These are phyloP conservation scores for Fomitopsis pulvina DNA, from an alignment of 768 basidiomycete species.

Conservation along the genomic window DNA sequence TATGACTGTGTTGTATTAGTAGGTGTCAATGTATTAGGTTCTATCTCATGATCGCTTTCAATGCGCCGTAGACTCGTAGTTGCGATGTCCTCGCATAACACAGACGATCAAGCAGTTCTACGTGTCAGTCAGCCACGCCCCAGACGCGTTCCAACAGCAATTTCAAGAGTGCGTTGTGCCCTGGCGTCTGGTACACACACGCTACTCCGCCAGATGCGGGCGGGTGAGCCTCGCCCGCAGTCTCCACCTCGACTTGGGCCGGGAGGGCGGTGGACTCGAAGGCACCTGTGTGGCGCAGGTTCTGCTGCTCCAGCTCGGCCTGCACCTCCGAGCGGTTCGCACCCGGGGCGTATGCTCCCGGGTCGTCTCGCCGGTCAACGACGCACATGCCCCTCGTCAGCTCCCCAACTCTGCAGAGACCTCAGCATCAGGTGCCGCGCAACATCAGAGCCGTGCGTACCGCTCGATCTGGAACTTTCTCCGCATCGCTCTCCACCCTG, in stretches of 20 bases:
- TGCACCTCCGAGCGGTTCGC: slow-evolving; percentile 61
- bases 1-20: neutral
- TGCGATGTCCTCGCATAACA: neutral
- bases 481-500: slow-evolving; percentile 48
- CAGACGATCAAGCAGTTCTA: neutral
- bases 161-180: slow-evolving; percentile 40
- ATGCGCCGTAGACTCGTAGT: no score
- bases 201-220: slow-evolving; percentile 20
- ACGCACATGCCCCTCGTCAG: slow-evolving; percentile 85
- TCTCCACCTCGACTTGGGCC: slow-evolving; percentile 46
- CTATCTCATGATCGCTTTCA: no score
- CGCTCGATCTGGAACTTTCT: slow-evolving; percentile 31
- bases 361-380: slow-evolving; percentile 66
- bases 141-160: slow-evolving; percentile 52
- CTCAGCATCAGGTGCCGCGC: neutral
- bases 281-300: slow-evolving; percentile 22
- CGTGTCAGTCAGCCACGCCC: slow-evolving; percentile 24
- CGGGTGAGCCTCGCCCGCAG: neutral
- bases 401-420: slow-evolving; percentile 53
- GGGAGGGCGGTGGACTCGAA: slow-evolving; percentile 50
- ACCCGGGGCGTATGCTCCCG: slow-evolving; percentile 58
- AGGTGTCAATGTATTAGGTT: no score
- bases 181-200: slow-evolving; percentile 58
- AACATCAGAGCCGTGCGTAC: slow-evolving; percentile 28
- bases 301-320: slow-evolving; percentile 36